phyloP scores from a whole-genome alignment of 257 asterid genomes.

The Paraleonurus japonicus region DNA sequence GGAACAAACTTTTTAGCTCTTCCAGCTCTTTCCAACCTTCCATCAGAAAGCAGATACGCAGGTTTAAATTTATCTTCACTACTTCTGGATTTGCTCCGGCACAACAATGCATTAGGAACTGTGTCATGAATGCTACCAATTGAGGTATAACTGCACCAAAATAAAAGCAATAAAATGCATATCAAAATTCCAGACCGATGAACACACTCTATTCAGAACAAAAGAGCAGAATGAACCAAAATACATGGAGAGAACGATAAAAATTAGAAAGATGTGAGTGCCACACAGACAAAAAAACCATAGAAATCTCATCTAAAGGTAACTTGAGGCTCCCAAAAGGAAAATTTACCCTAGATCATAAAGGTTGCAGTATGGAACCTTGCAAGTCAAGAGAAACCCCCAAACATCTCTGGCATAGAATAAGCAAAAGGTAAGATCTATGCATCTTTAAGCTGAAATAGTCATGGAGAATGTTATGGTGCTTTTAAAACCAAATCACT shows the following conservation, averaged over 20 bases:
- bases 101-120: constrained; percentile 72
- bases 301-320: background rate
- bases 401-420: constrained; percentile 71
- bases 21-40: constrained; percentile 96
- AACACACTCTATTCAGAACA: background rate
- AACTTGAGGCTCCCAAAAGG: background rate
- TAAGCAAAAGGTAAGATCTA: background rate
- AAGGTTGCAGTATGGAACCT: constrained; percentile 76
- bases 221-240: background rate
- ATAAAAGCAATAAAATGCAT: background rate
- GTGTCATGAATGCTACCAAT: constrained; percentile 96
- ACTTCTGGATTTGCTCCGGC: constrained; percentile 39
- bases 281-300: background rate
- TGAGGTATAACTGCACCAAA: constrained; percentile 74
- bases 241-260: background rate
- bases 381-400: constrained; percentile 80
- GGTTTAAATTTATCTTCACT: constrained; percentile 64
- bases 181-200: background rate
- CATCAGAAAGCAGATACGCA: constrained; percentile 83
- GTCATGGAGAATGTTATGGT: background rate
- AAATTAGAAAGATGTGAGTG: constrained; percentile 1
- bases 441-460: background rate
- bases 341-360: constrained; percentile 72
- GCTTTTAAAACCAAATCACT: background rate
- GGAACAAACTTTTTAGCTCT: constrained; percentile 61